Base-by-base conservation (phyloP, 495 filamentous ascomycete genomes). In the Hyaloscypha bicolor region DNA sequence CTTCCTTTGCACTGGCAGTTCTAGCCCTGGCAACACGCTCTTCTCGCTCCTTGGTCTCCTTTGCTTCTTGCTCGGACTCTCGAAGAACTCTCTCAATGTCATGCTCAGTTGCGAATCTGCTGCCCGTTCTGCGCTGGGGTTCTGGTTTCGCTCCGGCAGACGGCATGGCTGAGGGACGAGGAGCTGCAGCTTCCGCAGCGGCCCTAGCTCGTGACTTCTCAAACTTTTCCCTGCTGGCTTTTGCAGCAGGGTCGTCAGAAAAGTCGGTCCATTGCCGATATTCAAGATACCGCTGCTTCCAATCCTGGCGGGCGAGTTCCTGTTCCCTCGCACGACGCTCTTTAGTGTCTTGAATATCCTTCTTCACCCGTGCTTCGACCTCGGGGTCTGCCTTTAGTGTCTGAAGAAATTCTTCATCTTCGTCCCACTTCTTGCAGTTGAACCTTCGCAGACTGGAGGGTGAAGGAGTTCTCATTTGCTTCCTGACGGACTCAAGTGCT, bases 1-100 rank as follows among this genome's bases (percentile, higher is more conserved):
- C 95, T 78, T 99, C 95, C 72, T 92, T 93, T 2, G 88, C 88
- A 52, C 87, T 87, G 69, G 94, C 92, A 53, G 90, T 85, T 55
- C 88, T 88, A 37, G 91, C 89, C 66, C 89, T 89, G 37, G 87
- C 84, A 67, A 88, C 88, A 19, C 86, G 85, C 32, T 89, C 82
- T 64, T 90, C 87, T 59, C 87, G 84, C 65, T 92, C 91, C 55
- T 89, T 79, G 71, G 87, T 88, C 73, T 93, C 87, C 69, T 88
- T 87, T n/a, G 87, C 90, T 48, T 89, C 91, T 51, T 88, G 87
- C 61, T 90, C 85, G 2, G 93, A 96, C 66, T 91, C 88, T 65
- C 90, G 86, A 5, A 97, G 76, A 4, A 90, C 91, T 59, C 85
- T 85, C 69, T 94, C 86, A 56, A 96, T 80, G 69, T 96, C 93